Evolutionary conservation across 768 basidiomycete genomes (phyloP), one percentile per base, ranked within the genome.

Genomic region (Russula sp.): DNA sequence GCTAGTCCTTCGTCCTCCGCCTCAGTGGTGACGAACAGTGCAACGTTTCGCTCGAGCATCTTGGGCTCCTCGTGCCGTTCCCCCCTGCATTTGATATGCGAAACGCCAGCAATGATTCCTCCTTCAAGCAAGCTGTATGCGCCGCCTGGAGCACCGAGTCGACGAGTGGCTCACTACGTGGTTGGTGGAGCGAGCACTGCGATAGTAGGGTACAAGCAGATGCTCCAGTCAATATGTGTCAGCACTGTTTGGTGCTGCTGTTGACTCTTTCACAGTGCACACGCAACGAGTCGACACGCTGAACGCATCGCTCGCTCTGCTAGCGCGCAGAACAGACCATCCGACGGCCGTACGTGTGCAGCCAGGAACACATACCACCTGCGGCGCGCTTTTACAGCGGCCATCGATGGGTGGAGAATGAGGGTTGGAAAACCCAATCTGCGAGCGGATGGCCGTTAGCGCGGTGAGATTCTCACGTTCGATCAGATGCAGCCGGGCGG

Each of bases 11-110:
- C 25, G 13, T 73, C 68, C 6, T 68, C 62, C 13, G 77, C 77
- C 69, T 88, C 87, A 16, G 88, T 87, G 9, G 88, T 81, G 58
- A 89, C 76, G 72, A 80, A 90, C 45, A 90, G 68, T 0, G 85
- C 84, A 5, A 74, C 76, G 67, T 87, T 87, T 54, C 88, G 75
- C 1, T 64, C 67, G 18, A 61, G 60, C 5, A 79, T 75, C 13
- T 67, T 59, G 2, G 68, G 59, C 1, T 61, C 59, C 0, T 71
- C 71, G 69, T 83, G 78, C 7, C 74, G 72, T 13, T 66, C 67
- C 5, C 72, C 67, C 34, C 73, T 77, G 64, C 86, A 88, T 35
- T 58, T 39, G 25, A 29, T 29, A 29, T 3, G 25, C 25, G 25
- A 29, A 1, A 29, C 25, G 25, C 25, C 25, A 29, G 25, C 25